A percentile compares a stretch with the other conserved stretches of the same genome.
These are phyloP conservation scores for Trametes gibbosa DNA, from an alignment of 768 basidiomycete species.

Conservation along the genomic window DNA sequence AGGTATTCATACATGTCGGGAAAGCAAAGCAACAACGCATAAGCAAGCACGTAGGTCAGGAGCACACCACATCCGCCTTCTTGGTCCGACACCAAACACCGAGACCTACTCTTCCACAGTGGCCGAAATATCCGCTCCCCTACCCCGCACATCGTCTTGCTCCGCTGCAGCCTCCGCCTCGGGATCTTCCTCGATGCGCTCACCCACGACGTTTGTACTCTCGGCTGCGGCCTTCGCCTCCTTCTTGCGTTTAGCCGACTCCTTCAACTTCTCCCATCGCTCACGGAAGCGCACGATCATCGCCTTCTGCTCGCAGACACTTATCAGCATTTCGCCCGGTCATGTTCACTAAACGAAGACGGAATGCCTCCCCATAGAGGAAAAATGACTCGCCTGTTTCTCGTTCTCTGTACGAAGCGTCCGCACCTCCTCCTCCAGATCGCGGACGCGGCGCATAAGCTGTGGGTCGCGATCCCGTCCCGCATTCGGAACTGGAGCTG, in stretches of 20 bases:
- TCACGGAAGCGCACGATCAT: constrained; percentile 83
- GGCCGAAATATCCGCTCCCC: neutral
- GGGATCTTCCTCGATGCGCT: constrained; percentile 68
- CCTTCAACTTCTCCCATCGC: constrained; percentile 88
- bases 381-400: constrained; percentile 76
- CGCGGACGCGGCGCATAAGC: constrained; percentile 52
- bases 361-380: too few species aligned
- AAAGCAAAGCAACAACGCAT: neutral
- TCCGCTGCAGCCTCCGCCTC: constrained; percentile 62
- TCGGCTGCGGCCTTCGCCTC: constrained; percentile 62
- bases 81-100: neutral
- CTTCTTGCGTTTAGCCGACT: constrained; percentile 83
- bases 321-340: constrained; percentile 6
- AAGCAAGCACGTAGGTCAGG: neutral
- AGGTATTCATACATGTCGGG: neutral
- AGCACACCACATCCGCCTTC: neutral
- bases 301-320: constrained; percentile 52
- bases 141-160: constrained; percentile 15
- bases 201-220: constrained; percentile 47
- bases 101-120: neutral
- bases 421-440: constrained; percentile 79
- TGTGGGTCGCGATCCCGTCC: constrained; percentile 53
- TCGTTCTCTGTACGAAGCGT: constrained; percentile 67
- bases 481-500: constrained; percentile 49
- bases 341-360: too few species aligned